Evolutionary conservation across 805 yeast genomes (phyloP).

Genomic region (Wickerhamomyces strasburgensis): DNA sequence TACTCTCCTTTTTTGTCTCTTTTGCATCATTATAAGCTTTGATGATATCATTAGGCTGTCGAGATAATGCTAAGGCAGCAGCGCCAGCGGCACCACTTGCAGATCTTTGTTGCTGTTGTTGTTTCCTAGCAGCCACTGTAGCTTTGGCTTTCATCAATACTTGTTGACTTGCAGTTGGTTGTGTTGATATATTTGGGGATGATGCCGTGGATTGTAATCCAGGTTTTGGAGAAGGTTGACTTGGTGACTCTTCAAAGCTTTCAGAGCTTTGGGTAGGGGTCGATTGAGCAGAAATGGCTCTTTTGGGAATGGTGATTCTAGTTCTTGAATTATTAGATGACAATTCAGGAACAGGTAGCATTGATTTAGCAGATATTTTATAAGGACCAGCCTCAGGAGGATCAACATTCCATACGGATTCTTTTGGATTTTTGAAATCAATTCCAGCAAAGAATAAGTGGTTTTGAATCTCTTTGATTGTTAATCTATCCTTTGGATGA

Average conservation of each 20-base stretch:
- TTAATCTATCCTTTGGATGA: conserved; percentile 58
- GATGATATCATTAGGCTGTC: conserved; percentile 25
- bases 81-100: conserved; percentile 24
- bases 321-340: conserved; percentile 15
- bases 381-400: conserved; percentile 71
- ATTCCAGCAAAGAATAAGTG: conserved; percentile 60
- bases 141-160: conserved; percentile 25
- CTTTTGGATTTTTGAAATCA: conserved; percentile 44
- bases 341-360: conserved; percentile 67
- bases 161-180: conserved; percentile 23
- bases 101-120: conserved; percentile 14
- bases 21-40: conserved; percentile 16
- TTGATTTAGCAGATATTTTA: conserved; percentile 69
- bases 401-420: conserved; percentile 50
- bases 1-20: conserved; percentile 3
- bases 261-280: conserved; percentile 13
- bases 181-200: conserved; percentile 11
- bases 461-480: conserved; percentile 49
- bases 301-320: conserved; percentile 21
- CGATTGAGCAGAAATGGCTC: conserved; percentile 21
- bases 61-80: conserved; percentile 24
- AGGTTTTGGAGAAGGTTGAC: conserved; percentile 10
- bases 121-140: conserved; percentile 26
- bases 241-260: conserved; percentile 7
- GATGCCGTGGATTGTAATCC: conserved; percentile 11